These are phyloP conservation scores for Tetrastigma voinierianum DNA, from an alignment of 164 flowering plant species.

Conservation along the genomic window DNA sequence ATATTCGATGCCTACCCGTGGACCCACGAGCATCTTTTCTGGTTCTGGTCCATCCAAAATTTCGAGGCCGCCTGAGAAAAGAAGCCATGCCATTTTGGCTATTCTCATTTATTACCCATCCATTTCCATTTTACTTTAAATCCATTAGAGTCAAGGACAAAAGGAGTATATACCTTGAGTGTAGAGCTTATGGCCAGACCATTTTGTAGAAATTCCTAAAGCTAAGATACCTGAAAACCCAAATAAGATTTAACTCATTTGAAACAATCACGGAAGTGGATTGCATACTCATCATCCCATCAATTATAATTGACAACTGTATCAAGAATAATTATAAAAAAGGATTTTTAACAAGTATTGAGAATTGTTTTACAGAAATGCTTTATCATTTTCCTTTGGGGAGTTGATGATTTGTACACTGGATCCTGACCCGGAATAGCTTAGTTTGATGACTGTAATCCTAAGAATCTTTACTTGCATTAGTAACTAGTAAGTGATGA, in stretches of 20 bases:
- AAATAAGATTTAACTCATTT: neutral
- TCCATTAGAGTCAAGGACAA: too few species aligned
- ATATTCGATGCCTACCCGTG: conserved; percentile 97
- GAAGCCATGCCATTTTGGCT: neutral
- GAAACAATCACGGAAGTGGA: neutral
- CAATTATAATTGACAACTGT: too few species aligned
- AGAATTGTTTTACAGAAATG: too few species aligned
- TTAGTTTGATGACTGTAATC: too few species aligned
- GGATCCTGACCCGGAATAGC: too few species aligned
- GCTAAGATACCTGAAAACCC: conserved; percentile 77
- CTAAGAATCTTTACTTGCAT: too few species aligned
- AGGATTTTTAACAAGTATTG: too few species aligned
- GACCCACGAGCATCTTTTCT: conserved; percentile 72
- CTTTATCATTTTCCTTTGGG: too few species aligned
- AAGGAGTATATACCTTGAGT: conserved; percentile 54
- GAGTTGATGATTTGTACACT: too few species aligned
- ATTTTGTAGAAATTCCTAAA: conserved; percentile 79
- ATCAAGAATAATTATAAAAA: too few species aligned
- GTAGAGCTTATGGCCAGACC: conserved; percentile 88
- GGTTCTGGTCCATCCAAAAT: conserved; percentile 91
- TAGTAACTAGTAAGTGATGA: too few species aligned
- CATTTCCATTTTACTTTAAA: neutral
- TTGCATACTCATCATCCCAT: too few species aligned
- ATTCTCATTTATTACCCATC: neutral
- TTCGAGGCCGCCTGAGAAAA: conserved; percentile 97